These are phyloP conservation scores for Hibiscus syriacus DNA, from an alignment of 345 rosid species.

Conservation along the genomic window DNA sequence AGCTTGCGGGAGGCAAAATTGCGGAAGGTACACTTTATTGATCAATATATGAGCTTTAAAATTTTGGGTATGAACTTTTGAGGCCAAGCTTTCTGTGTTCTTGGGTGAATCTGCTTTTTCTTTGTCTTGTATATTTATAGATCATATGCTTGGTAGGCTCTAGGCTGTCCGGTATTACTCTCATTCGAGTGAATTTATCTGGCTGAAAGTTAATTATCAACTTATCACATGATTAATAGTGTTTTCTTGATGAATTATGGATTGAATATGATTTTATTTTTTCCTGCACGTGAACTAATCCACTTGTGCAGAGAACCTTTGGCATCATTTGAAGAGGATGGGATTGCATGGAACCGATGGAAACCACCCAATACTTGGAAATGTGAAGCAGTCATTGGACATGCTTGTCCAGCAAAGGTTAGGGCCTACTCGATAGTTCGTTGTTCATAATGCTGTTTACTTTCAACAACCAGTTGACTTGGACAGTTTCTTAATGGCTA, in stretches of 20 bases:
- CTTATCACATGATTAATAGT: not conserved
- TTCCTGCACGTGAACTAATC: not conserved
- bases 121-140: not conserved
- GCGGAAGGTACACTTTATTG: conserved; percentile 49
- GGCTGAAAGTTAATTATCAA: not conserved
- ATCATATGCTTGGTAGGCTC: not conserved
- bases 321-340: conserved; percentile 74
- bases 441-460: conserved; percentile 3
- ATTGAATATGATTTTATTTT: not conserved
- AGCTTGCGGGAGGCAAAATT: conserved; percentile 76
- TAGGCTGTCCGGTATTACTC: not conserved
- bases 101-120: not conserved
- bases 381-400: conserved; percentile 69
- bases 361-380: conserved; percentile 66
- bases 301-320: conserved; percentile 50
- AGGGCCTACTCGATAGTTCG: conserved; percentile 4
- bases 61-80: not conserved
- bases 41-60: not conserved
- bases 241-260: conserved; percentile 1
- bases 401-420: conserved; percentile 81
- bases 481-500: not conserved
- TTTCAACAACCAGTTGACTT: not conserved
- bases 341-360: conserved; percentile 60
- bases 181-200: not conserved
- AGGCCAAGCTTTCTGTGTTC: not conserved